These are phyloP conservation scores for Bjerkandera adusta DNA, from an alignment of 1,284 basidiomycete genomes.

Conservation along the genomic window DNA sequence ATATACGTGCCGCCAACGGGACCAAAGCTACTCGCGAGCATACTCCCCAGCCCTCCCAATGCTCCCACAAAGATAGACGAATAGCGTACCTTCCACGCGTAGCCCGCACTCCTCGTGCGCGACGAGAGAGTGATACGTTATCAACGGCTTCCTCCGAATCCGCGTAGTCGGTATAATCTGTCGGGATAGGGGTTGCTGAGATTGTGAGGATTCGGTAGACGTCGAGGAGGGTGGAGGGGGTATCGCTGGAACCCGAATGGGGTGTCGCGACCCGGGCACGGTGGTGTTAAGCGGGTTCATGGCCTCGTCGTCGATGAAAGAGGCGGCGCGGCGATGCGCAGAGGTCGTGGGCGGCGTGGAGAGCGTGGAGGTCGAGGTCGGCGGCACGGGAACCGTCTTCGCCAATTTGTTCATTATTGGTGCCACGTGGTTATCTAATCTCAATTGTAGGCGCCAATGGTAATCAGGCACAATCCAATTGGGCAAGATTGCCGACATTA, in stretches of 20 bases:
- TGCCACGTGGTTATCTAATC: too few species aligned
- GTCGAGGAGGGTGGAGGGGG: slow-evolving; percentile 12
- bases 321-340: too few species aligned
- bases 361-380: background rate
- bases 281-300: slow-evolving; percentile 22
- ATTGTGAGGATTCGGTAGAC: slow-evolving; percentile 13
- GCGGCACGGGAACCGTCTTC: too few species aligned
- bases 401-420: too few species aligned
- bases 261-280: slow-evolving; percentile 29
- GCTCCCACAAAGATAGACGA: too few species aligned
- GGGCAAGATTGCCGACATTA: too few species aligned
- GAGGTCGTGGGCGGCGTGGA: background rate
- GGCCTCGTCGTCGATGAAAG: background rate
- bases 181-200: slow-evolving; percentile 15
- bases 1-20: too few species aligned
- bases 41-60: too few species aligned
- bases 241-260: slow-evolving; percentile 19
- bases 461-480: too few species aligned
- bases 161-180: slow-evolving; percentile 16
- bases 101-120: slow-evolving; percentile 19
- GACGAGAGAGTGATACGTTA: slow-evolving; percentile 32
- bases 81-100: slow-evolving; percentile 18
- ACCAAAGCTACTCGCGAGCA: too few species aligned
- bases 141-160: slow-evolving; percentile 31
- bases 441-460: too few species aligned